phyloP scores from a whole-genome alignment of 495 filamentous ascomycete species.

The Pyrenopolyporus hunteri region DNA sequence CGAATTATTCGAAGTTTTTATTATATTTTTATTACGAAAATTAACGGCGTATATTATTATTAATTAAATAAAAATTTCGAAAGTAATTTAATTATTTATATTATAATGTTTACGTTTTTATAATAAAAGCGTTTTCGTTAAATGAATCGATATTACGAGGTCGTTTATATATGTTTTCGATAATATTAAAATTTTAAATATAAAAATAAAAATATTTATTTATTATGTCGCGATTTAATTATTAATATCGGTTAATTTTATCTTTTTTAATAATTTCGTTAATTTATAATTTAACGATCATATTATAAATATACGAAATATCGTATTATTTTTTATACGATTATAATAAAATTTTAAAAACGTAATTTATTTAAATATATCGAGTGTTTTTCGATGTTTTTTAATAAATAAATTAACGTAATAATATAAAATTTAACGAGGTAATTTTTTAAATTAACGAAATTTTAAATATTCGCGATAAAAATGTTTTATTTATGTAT shows the following conservation, averaged over 20 bases:
- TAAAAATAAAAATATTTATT: not conserved
- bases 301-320: not conserved
- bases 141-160: not conserved
- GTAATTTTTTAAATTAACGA: not conserved
- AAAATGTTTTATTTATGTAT: not conserved
- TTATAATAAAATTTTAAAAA: not conserved
- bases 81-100: not conserved
- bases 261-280: not conserved
- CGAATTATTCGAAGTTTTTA: not conserved
- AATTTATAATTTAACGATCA: too few relatives aligned
- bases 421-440: not conserved
- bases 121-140: not conserved
- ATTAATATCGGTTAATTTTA: not conserved
- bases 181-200: not conserved
- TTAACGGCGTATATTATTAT: not conserved
- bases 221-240: not conserved
- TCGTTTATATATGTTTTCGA: not conserved
- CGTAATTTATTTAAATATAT: too few relatives aligned
- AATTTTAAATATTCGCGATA: not conserved
- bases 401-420: not conserved
- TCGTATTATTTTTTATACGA: not conserved
- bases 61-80: not conserved
- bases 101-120: too few relatives aligned
- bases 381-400: not conserved
- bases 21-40: not conserved